Base-by-base conservation (phyloP, 2,329 filamentous ascomycete species). In the Xylaria sp. region DNA sequence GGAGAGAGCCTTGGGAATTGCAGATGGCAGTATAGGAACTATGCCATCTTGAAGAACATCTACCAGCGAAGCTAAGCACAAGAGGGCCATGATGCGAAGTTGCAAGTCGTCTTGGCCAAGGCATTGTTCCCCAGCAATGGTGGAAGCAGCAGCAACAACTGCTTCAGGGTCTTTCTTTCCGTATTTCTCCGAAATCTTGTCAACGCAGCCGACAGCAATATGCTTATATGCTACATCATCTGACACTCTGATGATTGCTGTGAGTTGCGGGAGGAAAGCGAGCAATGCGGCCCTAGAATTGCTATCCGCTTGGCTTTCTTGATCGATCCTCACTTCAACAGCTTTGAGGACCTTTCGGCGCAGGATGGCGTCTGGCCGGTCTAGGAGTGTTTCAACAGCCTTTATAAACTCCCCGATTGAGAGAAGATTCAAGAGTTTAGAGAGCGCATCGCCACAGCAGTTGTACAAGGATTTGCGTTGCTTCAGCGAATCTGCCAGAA, bases 181-280 rank as follows among this genome's bases (percentile, higher is more conserved):
- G 78, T 97, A 98, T 79, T 95, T 95, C 81, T 97, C 94, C 2
- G 93, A 89, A 71, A 99, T 97, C 79, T 93, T 93, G 81, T 97
- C 94, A 53, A 98, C 91, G 74, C 95, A 98, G 42, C 90, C 90
- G 70, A 99, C 90, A 0, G 94, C 93, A 11, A 93, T 93, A 75
- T 94, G 91, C 81, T 95, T 94, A 79, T 96, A 91, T 33, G 89
- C 85, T 62, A 91, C 87, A 72, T 96, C 90, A 38, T 87, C 83
- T 6, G 92, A 91, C 59, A 91, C 87, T 64, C 90, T 85, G 67
- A 99, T 88, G 54, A 97, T 92, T 23, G 87, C 85, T 20, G 92
- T 93, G 69, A 97, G 86, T 73, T 91, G 91, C 11, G 93, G 90
- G 72, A 97, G 78, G 84, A 97, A 96, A 11, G 89, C 87, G 42